Evolutionary conservation across 352 stramenopile genomes (phyloP), one percentile per base, ranked within the genome.

Genomic region (Phytophthora cryptogea): DNA sequence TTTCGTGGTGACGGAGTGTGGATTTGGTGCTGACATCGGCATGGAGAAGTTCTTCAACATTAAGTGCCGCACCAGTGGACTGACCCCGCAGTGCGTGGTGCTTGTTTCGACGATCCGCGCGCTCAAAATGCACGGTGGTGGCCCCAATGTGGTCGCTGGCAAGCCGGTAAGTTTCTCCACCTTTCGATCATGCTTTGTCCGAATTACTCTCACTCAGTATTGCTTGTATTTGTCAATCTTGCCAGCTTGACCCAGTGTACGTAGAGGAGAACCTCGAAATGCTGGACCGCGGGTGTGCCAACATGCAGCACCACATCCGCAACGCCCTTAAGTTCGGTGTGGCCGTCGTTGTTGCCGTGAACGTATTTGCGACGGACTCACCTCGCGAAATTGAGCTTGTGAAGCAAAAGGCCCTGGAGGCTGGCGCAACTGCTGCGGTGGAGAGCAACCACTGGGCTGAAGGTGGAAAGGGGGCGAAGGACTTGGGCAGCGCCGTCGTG

Each of bases 11-110:
- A 99, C 97, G 0, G 97, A 99, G 69, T 97, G 95, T 13, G 97
- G 97, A 8, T 99, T 99, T 68, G 97, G 97, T 36, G 97, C 97
- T 8, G 96, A 99, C 64, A 98, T 99, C 57, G 92, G 90, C 47
- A 95, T 97, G 77, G 92, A 98, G 63, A 98, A 99, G 76, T 99
- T 99, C 71, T 99, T 99, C 76, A 99, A 99, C 83, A 99, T 99
- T 68, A 99, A 99, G 81, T 99, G 97, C 72, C 88, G 97, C 31
- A 85, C 89, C 32, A 97, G 83, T 57, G 96, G 94, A 13, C 74
- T 99, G 7, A 95, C 86, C n/a, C 97, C 97, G 8, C 91, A 98
- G 65, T 99, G 92, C 59, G 96, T 97, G 36, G 96, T 99, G 40
- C 92, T 99, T 32, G 97, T 99, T 13, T 95, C 97, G 14, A 99